A percentile compares a stretch with the other conserved stretches of the same genome.
Conservation (phyloP, 2,329 filamentous ascomycete species). For the Fusarium euwallaceae region DNA sequence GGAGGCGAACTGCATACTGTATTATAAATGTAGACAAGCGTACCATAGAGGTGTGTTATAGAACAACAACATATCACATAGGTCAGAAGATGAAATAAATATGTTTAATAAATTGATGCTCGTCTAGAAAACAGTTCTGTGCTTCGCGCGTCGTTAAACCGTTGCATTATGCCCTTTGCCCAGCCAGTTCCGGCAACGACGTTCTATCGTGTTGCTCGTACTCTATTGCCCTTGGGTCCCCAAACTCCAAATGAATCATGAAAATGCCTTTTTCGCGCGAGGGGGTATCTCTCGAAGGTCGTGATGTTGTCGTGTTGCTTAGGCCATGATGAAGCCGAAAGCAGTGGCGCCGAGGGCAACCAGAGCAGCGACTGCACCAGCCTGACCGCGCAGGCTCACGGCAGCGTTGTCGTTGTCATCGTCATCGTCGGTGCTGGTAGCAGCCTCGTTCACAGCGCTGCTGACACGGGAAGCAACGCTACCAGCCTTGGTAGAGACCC, state of each 20-base stretch:
- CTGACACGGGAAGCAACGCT: slow-evolving; percentile 20
- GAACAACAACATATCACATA: background rate
- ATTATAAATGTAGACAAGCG: slow-evolving; percentile 23
- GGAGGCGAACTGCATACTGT: slow-evolving; percentile 11
- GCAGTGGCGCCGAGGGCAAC: slow-evolving; percentile 44
- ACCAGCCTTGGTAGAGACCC: slow-evolving; percentile 21
- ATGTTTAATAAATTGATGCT: background rate
- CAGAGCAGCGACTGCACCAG: slow-evolving; percentile 32
- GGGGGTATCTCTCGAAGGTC: slow-evolving; percentile 13
- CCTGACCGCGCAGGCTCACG: slow-evolving; percentile 14
- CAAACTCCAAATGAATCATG: slow-evolving; percentile 25
- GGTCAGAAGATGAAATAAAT: background rate
- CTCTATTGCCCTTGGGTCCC: slow-evolving; percentile 21
- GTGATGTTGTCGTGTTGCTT: slow-evolving; percentile 8
- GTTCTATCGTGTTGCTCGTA: slow-evolving; percentile 8
- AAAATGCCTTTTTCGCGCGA: slow-evolving; percentile 25
- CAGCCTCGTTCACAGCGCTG: slow-evolving; percentile 26
- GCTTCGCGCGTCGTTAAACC: slow-evolving; percentile 11
- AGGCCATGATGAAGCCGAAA: slow-evolving; percentile 42
- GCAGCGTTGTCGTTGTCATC: slow-evolving; percentile 36
- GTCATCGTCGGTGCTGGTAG: slow-evolving; percentile 19
- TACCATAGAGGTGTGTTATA: background rate
- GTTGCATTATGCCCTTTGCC: slow-evolving; percentile 15
- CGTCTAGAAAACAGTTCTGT: slow-evolving; percentile 6
- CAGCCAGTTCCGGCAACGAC: slow-evolving; percentile 18